Conservation (phyloP, 352 stramenopile genomes). For the Phytopythium sindhum region DNA sequence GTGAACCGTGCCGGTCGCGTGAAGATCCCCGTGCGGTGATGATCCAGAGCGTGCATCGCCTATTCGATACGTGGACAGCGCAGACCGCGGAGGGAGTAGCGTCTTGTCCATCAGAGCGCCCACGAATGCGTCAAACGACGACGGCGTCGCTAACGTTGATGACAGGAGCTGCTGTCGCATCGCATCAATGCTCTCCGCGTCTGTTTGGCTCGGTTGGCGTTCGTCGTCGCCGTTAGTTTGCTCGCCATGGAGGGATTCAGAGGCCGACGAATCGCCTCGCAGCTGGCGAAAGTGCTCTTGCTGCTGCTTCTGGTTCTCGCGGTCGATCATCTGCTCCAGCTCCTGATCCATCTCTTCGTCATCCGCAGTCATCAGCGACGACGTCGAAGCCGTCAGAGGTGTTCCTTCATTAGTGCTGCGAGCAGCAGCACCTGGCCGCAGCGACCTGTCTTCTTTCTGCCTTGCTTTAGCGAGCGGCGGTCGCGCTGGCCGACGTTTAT, state of each 20-base stretch:
- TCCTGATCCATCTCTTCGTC: conserved; percentile 70
- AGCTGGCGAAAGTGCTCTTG: conserved; percentile 19
- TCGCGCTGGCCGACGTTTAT: neutral
- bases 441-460: too few species aligned
- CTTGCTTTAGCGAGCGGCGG: neutral
- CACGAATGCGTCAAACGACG: conserved; percentile 40
- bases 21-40: neutral
- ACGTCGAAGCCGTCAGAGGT: conserved; percentile 22
- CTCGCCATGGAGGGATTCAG: neutral
- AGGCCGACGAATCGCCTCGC: neutral
- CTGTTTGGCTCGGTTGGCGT: neutral
- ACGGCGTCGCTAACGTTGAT: conserved; percentile 9
- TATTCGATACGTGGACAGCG: conserved; percentile 5
- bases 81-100: conserved; percentile 37
- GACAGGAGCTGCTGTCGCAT: conserved; percentile 38
- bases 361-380: conserved; percentile 33
- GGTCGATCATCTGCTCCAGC: conserved; percentile 69
- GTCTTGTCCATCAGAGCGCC: conserved; percentile 48
- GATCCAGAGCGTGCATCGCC: neutral
- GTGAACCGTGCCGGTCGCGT: neutral
- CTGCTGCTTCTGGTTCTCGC: conserved; percentile 27
- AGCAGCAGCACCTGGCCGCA: neutral
- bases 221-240: neutral
- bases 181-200: neutral
- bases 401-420: neutral